Conservation (phyloP, 805 yeast species). For the Candida tammaniensis region DNA sequence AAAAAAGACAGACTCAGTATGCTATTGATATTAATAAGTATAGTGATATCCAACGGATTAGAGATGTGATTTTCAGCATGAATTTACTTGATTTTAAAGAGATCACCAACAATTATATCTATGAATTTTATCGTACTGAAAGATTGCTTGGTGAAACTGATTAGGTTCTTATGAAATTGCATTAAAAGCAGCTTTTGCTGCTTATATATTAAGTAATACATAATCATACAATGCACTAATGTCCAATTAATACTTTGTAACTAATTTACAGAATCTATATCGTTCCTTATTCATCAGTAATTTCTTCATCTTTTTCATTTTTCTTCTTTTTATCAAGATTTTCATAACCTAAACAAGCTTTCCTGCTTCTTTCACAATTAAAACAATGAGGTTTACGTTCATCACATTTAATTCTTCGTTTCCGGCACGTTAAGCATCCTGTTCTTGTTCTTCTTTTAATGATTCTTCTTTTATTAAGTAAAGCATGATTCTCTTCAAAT, state of each 20-base stretch:
- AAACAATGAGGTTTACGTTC: conserved; percentile 68
- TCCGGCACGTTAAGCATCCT: conserved; percentile 73
- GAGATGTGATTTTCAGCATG: conserved; percentile 10
- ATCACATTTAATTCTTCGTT: conserved; percentile 72
- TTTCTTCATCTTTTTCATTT: conserved; percentile 3
- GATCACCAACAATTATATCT: conserved; percentile 12
- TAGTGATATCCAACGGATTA: conserved; percentile 7
- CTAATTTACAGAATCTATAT: no score
- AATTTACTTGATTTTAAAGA: conserved; percentile 13
- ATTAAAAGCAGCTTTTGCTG: no score
- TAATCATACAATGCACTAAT: no score
- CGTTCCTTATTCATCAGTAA: no score
- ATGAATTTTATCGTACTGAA: conserved; percentile 15
- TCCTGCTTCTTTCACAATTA: conserved; percentile 64
- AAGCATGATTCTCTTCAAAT: conserved; percentile 15
- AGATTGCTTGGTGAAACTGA: conserved; percentile 6
- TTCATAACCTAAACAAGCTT: conserved; percentile 68
- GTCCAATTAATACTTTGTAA: background rate
- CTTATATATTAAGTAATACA: no score
- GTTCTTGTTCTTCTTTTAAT: conserved; percentile 66
- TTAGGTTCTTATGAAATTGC: no score
- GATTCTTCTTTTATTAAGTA: conserved; percentile 33
- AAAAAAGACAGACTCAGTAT: background rate
- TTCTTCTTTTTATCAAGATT: conserved; percentile 10
- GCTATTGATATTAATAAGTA: conserved; percentile 6